Evolutionary conservation across 1,139 yeast species (phyloP).

Genomic region (Taphrina pruni): DNA sequence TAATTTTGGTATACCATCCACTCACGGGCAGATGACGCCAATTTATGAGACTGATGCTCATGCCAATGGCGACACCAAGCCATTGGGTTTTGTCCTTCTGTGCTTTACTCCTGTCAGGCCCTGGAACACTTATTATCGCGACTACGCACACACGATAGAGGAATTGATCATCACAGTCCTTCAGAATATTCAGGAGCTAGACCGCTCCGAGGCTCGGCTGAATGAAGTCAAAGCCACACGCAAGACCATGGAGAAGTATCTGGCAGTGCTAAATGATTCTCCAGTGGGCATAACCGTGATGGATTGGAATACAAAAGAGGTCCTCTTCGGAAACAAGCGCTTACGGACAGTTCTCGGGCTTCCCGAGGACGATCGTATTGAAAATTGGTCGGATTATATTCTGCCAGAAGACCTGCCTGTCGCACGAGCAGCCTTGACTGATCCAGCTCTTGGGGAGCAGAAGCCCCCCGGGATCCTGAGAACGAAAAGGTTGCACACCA

Average conservation of each 20-base stretch:
- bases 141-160: conserved; percentile 9
- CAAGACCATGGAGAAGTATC: background rate
- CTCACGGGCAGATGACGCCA: conserved; percentile 11
- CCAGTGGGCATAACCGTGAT: conserved; percentile 15
- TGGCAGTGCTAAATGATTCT: conserved; percentile 16
- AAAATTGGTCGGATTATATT: conserved; percentile 1
- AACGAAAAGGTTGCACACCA: conserved; percentile 11
- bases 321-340: conserved; percentile 5
- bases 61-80: background rate
- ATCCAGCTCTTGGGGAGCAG: background rate
- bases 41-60: conserved; percentile 12
- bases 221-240: conserved; percentile 7
- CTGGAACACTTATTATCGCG: background rate
- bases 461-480: background rate
- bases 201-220: conserved; percentile 5
- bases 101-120: conserved; percentile 31
- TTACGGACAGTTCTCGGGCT: conserved; percentile 10
- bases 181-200: conserved; percentile 7
- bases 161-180: background rate
- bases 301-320: conserved; percentile 24
- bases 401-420: conserved; percentile 3
- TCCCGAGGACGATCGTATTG: background rate
- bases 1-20: background rate
- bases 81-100: conserved; percentile 13
- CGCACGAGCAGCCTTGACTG: background rate